These are phyloP conservation scores for Spongispora temasekensis DNA, from an alignment of 1,284 basidiomycete species.

Conservation along the genomic window DNA sequence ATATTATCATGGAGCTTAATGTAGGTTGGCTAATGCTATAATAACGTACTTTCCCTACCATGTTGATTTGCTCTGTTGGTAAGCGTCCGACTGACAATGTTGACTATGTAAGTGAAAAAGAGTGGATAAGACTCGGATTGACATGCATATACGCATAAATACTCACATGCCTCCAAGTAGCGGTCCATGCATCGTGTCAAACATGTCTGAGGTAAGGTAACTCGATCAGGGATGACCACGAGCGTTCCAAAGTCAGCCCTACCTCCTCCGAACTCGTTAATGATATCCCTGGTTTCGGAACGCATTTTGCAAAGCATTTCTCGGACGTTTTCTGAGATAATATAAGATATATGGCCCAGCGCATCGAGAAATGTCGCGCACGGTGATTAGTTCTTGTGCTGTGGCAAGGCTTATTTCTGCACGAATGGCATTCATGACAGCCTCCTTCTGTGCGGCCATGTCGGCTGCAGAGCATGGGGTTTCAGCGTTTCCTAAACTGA, in stretches of 20 bases:
- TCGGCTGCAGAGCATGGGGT: slow-evolving; percentile 48
- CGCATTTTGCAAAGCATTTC: slow-evolving; percentile 75
- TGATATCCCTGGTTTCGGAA: slow-evolving; percentile 74
- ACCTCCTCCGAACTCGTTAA: slow-evolving; percentile 78
- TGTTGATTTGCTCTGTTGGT: slow-evolving; percentile 47
- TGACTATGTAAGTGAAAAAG: slow-evolving; percentile 51
- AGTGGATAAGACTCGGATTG: slow-evolving; percentile 1
- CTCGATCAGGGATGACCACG: slow-evolving; percentile 1
- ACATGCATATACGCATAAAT: not conserved
- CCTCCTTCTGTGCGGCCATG: slow-evolving; percentile 62
- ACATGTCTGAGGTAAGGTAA: slow-evolving; percentile 54
- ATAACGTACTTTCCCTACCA: slow-evolving; percentile 22
- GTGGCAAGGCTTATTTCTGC: slow-evolving; percentile 73
- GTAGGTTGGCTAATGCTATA: slow-evolving; percentile 7
- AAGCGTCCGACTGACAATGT: slow-evolving; percentile 72
- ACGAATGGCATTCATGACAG: slow-evolving; percentile 68
- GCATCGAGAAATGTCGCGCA: slow-evolving; percentile 31
- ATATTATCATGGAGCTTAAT: slow-evolving; percentile 1
- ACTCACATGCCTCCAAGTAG: slow-evolving; percentile 83
- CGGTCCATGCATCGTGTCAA: slow-evolving; percentile 75
- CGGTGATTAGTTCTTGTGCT: slow-evolving; percentile 82
- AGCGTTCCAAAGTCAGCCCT: not conserved
- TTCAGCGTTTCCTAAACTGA: slow-evolving; percentile 1
- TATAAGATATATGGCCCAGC: not conserved
- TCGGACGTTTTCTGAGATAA: slow-evolving; percentile 68